Conservation (phyloP, 768 basidiomycete genomes). For the Basidioascus undulatus region DNA sequence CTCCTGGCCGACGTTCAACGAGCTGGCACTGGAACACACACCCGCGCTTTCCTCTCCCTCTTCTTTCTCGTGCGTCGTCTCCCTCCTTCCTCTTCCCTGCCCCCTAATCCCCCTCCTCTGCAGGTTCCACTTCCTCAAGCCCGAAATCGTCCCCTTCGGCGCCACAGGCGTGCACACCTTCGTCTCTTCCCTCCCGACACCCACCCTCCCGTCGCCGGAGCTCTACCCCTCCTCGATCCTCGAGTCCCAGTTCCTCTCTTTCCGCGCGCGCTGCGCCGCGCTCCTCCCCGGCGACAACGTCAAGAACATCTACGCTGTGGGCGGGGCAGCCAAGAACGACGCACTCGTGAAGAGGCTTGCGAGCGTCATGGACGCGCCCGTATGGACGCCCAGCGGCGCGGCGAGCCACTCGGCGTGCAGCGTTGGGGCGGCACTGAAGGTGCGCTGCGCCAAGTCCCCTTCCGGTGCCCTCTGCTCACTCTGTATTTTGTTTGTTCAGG, state of each 20-base stretch:
- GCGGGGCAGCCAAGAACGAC: slow-evolving; percentile 17
- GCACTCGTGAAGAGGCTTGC: too few species aligned
- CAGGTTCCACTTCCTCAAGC: slow-evolving; percentile 59
- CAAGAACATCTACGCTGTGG: slow-evolving; percentile 16
- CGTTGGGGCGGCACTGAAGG: too few species aligned
- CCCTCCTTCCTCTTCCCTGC: background rate
- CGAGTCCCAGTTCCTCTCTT: slow-evolving; percentile 64
- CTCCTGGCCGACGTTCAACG: slow-evolving; percentile 47
- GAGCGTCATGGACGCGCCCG: too few species aligned
- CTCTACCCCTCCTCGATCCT: slow-evolving; percentile 52
- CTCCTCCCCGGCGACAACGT: slow-evolving; percentile 29
- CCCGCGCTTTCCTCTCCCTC: too few species aligned
- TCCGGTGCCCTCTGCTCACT: too few species aligned
- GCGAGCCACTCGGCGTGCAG: too few species aligned
- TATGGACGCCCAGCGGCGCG: too few species aligned
- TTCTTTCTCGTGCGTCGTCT: too few species aligned
- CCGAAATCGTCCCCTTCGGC: slow-evolving; percentile 65
- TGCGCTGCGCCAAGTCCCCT: too few species aligned
- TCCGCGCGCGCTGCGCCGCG: slow-evolving; percentile 40
- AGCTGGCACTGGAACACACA: slow-evolving; percentile 30
- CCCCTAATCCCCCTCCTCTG: slow-evolving; percentile 11
- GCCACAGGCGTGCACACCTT: slow-evolving; percentile 51
- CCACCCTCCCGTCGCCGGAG: slow-evolving; percentile 16
- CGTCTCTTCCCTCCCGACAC: slow-evolving; percentile 27
- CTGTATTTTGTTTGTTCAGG: too few species aligned